Evolutionary conservation across 768 basidiomycete species (phyloP), one percentile per base, ranked within the genome.

Genomic region (Lactifluus subvellereus): DNA sequence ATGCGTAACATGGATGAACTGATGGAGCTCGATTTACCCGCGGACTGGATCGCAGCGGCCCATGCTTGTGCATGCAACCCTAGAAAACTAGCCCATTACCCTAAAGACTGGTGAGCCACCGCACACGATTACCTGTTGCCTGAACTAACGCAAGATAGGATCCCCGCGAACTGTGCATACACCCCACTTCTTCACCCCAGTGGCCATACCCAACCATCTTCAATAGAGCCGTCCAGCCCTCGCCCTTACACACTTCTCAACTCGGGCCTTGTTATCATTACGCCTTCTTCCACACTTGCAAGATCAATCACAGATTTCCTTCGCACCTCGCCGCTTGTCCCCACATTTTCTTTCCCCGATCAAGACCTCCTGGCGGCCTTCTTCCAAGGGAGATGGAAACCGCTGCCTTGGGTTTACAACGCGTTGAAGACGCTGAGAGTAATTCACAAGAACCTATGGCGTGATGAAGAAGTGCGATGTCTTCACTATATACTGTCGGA

Each of bases 31-130:
- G 70, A 76, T 35, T 75, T 96, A 5, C 80, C 79, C 2, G 62
- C 72, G 20, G 90, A 86, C 65, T 84, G 87, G 74, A 94, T 98
- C 61, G 94, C 92, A 6, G 94, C 94, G 0, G 82, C 78, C 0
- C 95, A 96, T 67, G 94, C 85, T 14, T 99, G 96, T 71, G 86
- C 94, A 4, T 99, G 96, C 77, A 99, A 99, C 74, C 96, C 95
- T 7, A 82, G 85, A 43, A 87, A 84, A 71, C 72, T 96, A 20
- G 64, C 79, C 2, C 91, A 95, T 73, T 99, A 99, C 75, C 96
- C 96, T 8, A 69, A 74, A 4, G 94, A 97, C 71, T 99, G 96
- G 97, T 81, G 56, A 72, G 77, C 54, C 40, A 27, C n/a, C 33
- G 6, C 27, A 22, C 30, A 55, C 60, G 54, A 71, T 20, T 68